Evolutionary conservation across 139 green algal species (phyloP), one percentile per base, ranked within the genome.

Genomic region (Volvox africanus): DNA sequence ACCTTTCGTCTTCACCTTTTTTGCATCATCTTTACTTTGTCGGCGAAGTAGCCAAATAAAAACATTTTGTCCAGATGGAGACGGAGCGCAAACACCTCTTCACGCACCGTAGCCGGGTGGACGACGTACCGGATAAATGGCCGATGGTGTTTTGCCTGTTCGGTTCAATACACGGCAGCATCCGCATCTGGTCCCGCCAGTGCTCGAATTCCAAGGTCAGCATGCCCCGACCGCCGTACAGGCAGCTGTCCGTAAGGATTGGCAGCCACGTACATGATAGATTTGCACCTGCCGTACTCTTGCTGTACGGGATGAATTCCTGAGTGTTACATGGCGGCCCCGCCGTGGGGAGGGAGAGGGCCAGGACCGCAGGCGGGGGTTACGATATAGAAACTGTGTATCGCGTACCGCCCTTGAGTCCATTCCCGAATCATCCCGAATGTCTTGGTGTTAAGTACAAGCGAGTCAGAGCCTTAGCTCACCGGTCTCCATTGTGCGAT

Each of bases 291-390:
- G 44, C 44, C 44, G 44, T 55, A 18, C 22, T n/a, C 12, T 62
- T 32, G 84, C 84, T 44, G 68, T 82, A 82, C 20, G 82, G 82
- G 65, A 88, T 79, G 20, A 79, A 88, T 35, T 88, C 82, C 82
- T 88, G 82, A 2, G 37, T 55, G 9, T 55, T 5, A 55, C 9
- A 55, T 55, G 44, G 44, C 44, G 44, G n/a, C n/a, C 44, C 44
- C 44, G 44, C n/a, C n/a, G n/a, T n/a, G 44, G 44, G 9, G 5
- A 55, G 44, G 44, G 9, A 5, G 44, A 55, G 44, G 44, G 44
- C 9, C 44, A 55, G 44, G 9, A 55, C 44, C 44, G 44, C 44
- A 14, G 44, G 44, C 9, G 5, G 9, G 44, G 44, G 44, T 55
- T 55, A n/a, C n/a, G n/a, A n/a, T n/a, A n/a, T n/a, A n/a, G n/a